phyloP scores from a whole-genome alignment of 345 rosid species.

The Salix viminalis region DNA sequence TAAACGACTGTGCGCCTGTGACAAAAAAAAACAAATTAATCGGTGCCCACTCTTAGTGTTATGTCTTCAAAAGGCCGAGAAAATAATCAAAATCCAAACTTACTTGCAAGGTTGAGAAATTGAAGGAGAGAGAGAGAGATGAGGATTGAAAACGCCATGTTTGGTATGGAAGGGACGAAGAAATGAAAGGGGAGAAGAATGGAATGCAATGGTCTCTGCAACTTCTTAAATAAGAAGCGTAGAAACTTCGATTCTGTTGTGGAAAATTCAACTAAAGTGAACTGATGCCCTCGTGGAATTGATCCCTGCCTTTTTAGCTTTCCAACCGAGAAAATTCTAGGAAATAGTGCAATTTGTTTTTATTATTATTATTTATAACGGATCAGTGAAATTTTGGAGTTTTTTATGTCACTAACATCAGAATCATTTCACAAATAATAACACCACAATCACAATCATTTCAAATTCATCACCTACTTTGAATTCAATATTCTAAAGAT shows the following conservation, averaged over 20 bases:
- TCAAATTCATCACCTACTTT: too few species aligned
- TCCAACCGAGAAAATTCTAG: too few species aligned
- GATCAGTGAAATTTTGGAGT: too few species aligned
- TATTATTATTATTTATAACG: too few species aligned
- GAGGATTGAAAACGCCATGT: slow-evolving; percentile 10
- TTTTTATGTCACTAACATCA: too few species aligned
- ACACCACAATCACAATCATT: too few species aligned
- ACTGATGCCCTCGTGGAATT: background rate
- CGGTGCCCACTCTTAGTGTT: background rate
- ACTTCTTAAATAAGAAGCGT: background rate
- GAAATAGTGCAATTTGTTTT: too few species aligned
- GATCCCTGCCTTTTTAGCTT: background rate
- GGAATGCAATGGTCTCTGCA: background rate
- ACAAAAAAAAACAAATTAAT: background rate
- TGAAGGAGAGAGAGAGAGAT: slow-evolving; percentile 33
- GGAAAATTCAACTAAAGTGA: background rate
- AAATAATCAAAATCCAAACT: slow-evolving; percentile 6
- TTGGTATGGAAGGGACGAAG: background rate
- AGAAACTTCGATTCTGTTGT: background rate
- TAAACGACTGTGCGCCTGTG: slow-evolving; percentile 64
- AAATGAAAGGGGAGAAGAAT: background rate
- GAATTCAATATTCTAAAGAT: too few species aligned
- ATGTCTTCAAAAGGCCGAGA: background rate
- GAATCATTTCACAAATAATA: too few species aligned
- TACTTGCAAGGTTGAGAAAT: slow-evolving; percentile 38